Conservation (phyloP, 441 rosid genomes). For the Monsonia emarginata region DNA sequence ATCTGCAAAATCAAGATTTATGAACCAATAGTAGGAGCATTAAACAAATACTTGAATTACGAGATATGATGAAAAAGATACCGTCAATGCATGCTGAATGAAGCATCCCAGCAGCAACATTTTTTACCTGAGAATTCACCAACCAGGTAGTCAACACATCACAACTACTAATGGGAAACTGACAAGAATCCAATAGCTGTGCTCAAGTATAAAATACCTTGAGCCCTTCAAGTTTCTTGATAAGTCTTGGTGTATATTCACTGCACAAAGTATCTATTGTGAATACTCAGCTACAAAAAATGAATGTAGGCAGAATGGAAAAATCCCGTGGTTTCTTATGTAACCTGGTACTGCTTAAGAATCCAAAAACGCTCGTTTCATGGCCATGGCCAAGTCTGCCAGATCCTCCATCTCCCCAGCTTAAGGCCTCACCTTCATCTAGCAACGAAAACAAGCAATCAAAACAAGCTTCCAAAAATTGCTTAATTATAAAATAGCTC, state of each 20-base stretch:
- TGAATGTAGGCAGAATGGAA: constrained; percentile 13
- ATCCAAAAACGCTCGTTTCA: constrained; percentile 55
- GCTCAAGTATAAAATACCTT: constrained; percentile 39
- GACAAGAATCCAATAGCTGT: constrained; percentile 13
- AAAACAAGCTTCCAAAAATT: constrained; percentile 1
- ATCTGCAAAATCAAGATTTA: constrained; percentile 37
- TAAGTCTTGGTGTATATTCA: constrained; percentile 84
- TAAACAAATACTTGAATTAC: not conserved
- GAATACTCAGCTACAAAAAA: not conserved
- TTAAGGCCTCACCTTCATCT: constrained; percentile 73
- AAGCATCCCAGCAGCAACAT: constrained; percentile 77
- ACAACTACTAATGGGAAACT: constrained; percentile 12
- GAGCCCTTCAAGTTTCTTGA: constrained; percentile 66
- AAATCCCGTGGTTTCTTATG: constrained; percentile 6
- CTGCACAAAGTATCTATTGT: constrained; percentile 34
- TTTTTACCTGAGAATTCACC: constrained; percentile 42
- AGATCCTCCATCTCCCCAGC: constrained; percentile 85
- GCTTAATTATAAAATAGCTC: not conserved
- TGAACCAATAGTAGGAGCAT: constrained; percentile 6
- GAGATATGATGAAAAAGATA: constrained; percentile 24
- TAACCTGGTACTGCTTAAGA: constrained; percentile 59
- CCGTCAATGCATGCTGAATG: constrained; percentile 87
- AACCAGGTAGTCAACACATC: constrained; percentile 16
- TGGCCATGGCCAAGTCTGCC: constrained; percentile 90
- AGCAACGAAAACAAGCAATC: constrained; percentile 16